Evolutionary conservation across 2,329 filamentous ascomycete genomes (phyloP), one percentile per base, ranked within the genome.

Genomic region (Penicillium oxalicum): DNA sequence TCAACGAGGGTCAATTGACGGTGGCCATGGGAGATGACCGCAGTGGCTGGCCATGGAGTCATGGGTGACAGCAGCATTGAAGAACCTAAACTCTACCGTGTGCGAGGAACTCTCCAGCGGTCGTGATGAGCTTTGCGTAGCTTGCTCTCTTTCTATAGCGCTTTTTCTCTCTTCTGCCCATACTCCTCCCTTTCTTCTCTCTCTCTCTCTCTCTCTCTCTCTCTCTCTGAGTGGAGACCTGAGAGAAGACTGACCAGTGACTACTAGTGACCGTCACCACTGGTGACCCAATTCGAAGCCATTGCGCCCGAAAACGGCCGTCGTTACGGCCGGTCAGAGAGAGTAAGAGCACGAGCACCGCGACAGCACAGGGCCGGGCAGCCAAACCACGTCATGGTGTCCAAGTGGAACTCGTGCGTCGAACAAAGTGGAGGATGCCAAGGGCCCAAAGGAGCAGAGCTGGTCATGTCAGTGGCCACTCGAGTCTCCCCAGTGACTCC

Each of bases 261-360:
- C 18, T 2, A 18, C 18, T 18, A 18, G 18, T 18, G 18, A 18
- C 2, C 2, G 18, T 18, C 18, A 18, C 18, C 18, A 18, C 2
- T 18, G 18, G 18, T 18, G 18, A 18, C 18, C 18, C 18, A 18
- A 18, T 18, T 18, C 18, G 18, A 18, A 18, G 18, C 18, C 42
- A 18, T 24, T 32, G 33, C 13, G 24, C 32, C 43, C 43, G 43
- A 25, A 45, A 45, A 45, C 43, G 43, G 35, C 43, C 43, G 43
- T 45, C n/a, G 24, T 39, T 45, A 9, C 43, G 32, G 18, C 18
- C 2, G 18, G 18, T 18, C 18, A 18, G 18, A 18, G 18, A 18
- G 18, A 1, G 18, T 18, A 18, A 18, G 2, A 18, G 18, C 18
- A 18, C 18, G 18, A 18, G 18, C 9, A 7, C 8, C 24, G 38